Evolutionary conservation across 257 asterid species (phyloP), one percentile per base, ranked within the genome.

Genomic region (Mentha longifolia): DNA sequence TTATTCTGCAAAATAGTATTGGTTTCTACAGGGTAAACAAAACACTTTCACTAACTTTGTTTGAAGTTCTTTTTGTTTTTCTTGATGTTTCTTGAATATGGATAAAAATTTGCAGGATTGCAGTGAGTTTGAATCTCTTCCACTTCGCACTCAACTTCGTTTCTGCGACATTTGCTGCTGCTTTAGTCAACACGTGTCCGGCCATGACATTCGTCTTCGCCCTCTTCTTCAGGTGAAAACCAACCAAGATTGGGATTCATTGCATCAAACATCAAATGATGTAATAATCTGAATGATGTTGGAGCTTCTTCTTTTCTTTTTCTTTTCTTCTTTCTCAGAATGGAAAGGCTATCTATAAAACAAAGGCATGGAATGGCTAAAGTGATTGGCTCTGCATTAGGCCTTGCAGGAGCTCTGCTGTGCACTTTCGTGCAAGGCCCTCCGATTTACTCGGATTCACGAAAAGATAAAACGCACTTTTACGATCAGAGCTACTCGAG

Each of bases 141-240:
- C 70, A 68, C 39, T 66, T 69, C 10, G 82, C 78, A 5, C 68
- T 82, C 65, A 82, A 73, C 13, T 82, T 73, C 25, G 77, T 77
- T 2, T 70, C 86, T 6, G 84, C 86, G 50, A 79, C 84, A 20
- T 82, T 79, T 54, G 86, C 84, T 13, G 68, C 74, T 9, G 84
- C 82, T 56, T 56, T 79, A 28, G 66, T 75, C 59, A 82, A 76
- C 60, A 67, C 66, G 5, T 79, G 65, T 9, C 68, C 67, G 13
- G 68, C 68, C 68, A 46, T 70, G 17, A 70, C 68, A 2, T 70
- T 70, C 75, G 17, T 46, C 25, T 46, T 70, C 5, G 68, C 75
- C 28, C 51, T 71, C 68, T 60, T 67, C 68, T 60, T 71, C 58
- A 43, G 75, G 75, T 71, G 59, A 58, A 30, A 2, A 1, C 15